phyloP scores from a whole-genome alignment of 805 yeast species.

The Metschnikowia colocasiae region DNA sequence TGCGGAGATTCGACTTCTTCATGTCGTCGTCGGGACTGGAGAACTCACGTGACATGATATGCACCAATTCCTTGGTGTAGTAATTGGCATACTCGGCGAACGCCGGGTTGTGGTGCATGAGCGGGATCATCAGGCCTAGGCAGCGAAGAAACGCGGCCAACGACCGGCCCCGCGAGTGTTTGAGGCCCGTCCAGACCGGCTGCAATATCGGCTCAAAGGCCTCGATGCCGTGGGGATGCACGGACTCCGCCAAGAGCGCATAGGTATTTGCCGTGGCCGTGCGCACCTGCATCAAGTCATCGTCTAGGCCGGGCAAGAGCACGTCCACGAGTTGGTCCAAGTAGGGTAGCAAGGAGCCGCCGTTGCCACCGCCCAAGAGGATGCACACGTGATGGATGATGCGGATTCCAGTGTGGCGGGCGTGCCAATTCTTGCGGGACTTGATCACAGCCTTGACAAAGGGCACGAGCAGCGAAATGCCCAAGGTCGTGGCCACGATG shows the following conservation, averaged over 20 bases:
- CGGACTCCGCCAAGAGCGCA: constrained; percentile 72
- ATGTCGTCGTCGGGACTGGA: constrained; percentile 83
- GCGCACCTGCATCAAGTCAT: constrained; percentile 66
- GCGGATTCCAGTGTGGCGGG: constrained; percentile 78
- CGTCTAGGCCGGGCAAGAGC: constrained; percentile 54
- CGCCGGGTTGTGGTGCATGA: constrained; percentile 59
- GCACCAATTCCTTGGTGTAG: constrained; percentile 72
- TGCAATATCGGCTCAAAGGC: constrained; percentile 73
- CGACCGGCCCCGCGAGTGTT: constrained; percentile 70
- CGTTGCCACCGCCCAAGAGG: constrained; percentile 55
- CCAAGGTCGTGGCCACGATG: constrained; percentile 75
- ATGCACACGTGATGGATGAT: constrained; percentile 73
- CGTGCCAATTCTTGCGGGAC: constrained; percentile 74
- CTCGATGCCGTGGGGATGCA: constrained; percentile 86
- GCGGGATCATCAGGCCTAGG: constrained; percentile 74
- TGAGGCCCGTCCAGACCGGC: constrained; percentile 77
- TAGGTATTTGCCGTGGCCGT: constrained; percentile 69
- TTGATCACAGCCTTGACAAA: constrained; percentile 76
- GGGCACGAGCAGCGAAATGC: constrained; percentile 68
- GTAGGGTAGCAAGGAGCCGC: constrained; percentile 59
- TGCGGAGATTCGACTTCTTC: constrained; percentile 67
- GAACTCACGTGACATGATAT: constrained; percentile 66
- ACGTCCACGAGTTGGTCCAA: constrained; percentile 62
- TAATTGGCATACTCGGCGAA: constrained; percentile 70
- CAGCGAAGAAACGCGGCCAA: constrained; percentile 75